Evolutionary conservation across 2,329 filamentous ascomycete species (phyloP), one percentile per base, ranked within the genome.

Genomic region (Penicillium nordicum): DNA sequence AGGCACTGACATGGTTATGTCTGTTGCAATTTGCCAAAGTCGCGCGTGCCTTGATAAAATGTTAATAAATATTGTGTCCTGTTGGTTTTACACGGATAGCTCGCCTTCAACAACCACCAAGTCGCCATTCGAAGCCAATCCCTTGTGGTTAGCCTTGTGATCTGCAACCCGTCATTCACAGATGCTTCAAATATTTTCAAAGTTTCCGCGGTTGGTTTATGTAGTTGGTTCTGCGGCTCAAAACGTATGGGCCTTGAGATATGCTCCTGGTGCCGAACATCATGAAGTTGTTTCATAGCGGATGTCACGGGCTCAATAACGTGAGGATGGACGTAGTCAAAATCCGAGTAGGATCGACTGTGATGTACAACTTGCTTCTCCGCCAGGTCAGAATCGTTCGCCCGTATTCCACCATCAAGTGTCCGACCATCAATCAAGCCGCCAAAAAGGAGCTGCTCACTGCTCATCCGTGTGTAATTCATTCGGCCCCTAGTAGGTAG

Each of bases 111-210:
- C 32, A 72, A 50, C 70, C 70, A 72, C 69, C 69, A 72, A 16
- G 67, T 67, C 3, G 69, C 68, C 38, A 71, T 56, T 11, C 63
- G 61, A 23, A 72, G 59, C 70, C 69, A 72, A 41, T 70, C 67
- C 38, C 61, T 62, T 12, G 66, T 63, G 30, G 55, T 64, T 1
- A 71, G 54, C 21, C 64, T 59, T 44, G 61, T 57, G 3, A 65
- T 53, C 8, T 62, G 61, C n/a, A 67, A 50, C 47, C 67, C 66
- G 23, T 64, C 57, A 8, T 64, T 53, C 0, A 59, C 57, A 5
- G 66, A 61, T 2, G 47, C 41, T 18, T 65, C 53, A 23, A 72
- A 69, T 5, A 52, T 55, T 14, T 57, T 55, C 18, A 59, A 53
- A 1, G 64, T 55, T 12, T 62, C 60, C 16, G 60, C 37, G 57